These are phyloP conservation scores for Aspergillus latus DNA, from an alignment of 2,329 filamentous ascomycete genomes.

Conservation along the genomic window DNA sequence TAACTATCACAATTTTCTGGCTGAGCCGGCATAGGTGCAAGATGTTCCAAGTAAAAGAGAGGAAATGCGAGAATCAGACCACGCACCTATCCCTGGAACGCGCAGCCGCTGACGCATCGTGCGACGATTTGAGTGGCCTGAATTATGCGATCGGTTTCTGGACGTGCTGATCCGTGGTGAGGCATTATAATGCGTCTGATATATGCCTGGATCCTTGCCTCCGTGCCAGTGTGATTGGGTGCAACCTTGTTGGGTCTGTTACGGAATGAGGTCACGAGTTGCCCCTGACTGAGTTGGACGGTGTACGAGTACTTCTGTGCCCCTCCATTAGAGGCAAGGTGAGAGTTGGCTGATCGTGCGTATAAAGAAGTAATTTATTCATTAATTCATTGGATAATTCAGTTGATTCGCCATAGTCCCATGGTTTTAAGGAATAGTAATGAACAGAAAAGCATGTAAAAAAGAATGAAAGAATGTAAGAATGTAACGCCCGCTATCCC, in stretches of 20 bases:
- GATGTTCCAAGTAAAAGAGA: not conserved
- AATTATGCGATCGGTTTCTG: not conserved
- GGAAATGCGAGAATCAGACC: not conserved
- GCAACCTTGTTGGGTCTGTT: not conserved
- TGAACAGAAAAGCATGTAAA: too few relatives aligned
- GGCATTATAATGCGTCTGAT: too few relatives aligned
- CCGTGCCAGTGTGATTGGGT: not conserved
- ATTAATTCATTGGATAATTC: too few relatives aligned
- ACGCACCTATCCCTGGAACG: not conserved
- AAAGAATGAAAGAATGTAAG: too few relatives aligned
- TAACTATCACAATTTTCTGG: not conserved
- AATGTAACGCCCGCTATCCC: too few relatives aligned
- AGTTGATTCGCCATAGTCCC: too few relatives aligned
- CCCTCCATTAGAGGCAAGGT: too few relatives aligned
- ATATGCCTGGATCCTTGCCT: not conserved
- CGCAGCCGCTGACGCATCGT: slow-evolving; percentile 12
- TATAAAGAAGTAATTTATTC: too few relatives aligned
- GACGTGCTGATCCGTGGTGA: not conserved
- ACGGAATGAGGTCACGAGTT: slow-evolving; percentile 9
- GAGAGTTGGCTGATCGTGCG: too few relatives aligned
- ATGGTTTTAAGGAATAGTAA: too few relatives aligned
- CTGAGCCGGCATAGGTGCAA: not conserved
- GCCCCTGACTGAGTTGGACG: not conserved
- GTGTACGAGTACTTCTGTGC: not conserved
- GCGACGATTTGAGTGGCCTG: slow-evolving; percentile 10